Evolutionary conservation across 768 basidiomycete species (phyloP).

Genomic region (Boletus insuetus): DNA sequence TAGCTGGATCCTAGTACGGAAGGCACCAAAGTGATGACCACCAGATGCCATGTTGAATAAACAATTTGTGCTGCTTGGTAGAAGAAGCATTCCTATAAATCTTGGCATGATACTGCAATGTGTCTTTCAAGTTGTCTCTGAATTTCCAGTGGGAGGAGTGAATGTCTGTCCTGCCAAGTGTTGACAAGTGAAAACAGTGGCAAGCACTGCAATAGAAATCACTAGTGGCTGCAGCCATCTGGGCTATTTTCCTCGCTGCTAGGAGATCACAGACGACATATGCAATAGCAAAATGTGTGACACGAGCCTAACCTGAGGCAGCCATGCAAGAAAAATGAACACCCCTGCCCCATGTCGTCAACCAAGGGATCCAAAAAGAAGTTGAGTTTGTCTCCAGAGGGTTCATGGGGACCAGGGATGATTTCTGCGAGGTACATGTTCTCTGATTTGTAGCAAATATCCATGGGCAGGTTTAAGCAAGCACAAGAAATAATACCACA

Average conservation of each 20-base stretch:
- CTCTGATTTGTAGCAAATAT: no score
- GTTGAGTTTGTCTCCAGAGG: constrained; percentile 28
- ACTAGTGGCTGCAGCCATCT: constrained; percentile 18
- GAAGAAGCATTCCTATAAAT: no score
- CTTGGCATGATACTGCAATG: no score
- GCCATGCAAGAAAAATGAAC: background rate
- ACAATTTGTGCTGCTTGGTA: no score
- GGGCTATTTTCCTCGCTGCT: constrained; percentile 27
- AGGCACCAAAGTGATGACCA: no score
- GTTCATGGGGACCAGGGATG: constrained; percentile 32
- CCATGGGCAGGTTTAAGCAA: constrained; percentile 30
- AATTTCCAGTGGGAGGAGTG: no score
- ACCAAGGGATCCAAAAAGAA: constrained; percentile 30
- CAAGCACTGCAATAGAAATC: constrained; percentile 34
- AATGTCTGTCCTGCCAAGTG: no score
- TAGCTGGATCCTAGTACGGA: no score
- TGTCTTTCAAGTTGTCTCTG: no score
- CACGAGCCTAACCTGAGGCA: no score
- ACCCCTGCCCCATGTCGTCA: constrained; percentile 17
- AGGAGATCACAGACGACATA: constrained; percentile 31
- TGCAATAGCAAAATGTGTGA: constrained; percentile 5
- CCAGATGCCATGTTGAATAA: no score
- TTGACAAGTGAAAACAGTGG: constrained; percentile 9
- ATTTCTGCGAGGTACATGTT: constrained; percentile 37
- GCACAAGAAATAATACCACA: constrained; percentile 33